Evolutionary conservation across 73 alveolate species (phyloP).

Genomic region (Paramecium sonneborni): DNA sequence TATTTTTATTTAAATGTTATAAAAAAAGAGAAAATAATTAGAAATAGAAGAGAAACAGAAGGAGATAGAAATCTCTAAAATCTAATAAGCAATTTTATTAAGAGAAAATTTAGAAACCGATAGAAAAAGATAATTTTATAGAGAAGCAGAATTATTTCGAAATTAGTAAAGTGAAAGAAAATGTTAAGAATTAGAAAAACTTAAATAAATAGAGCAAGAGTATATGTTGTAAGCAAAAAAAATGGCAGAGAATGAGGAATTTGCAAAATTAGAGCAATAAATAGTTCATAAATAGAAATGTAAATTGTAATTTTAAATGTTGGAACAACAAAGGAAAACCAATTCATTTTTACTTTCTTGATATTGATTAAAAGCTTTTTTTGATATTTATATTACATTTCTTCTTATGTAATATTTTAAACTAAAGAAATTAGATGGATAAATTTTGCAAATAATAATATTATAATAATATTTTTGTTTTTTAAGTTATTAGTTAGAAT

Average conservation of each 20-base stretch:
- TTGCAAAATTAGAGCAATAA: not conserved
- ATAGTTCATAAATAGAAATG: not conserved
- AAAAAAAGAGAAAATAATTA: not conserved
- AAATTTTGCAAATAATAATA: not conserved
- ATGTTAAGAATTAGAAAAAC: not conserved
- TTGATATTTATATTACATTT: not conserved
- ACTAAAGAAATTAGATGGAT: not conserved
- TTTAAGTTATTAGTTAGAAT: no score
- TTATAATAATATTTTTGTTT: no score
- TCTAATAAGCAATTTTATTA: not conserved
- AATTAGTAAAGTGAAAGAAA: slow-evolving; percentile 8
- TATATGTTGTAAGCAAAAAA: not conserved
- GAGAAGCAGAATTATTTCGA: not conserved
- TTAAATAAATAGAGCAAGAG: not conserved
- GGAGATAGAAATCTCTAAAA: not conserved
- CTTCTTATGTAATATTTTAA: not conserved
- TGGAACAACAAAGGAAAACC: not conserved
- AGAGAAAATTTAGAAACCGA: slow-evolving; percentile 29
- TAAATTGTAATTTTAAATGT: slow-evolving; percentile 17
- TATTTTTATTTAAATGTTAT: not conserved
- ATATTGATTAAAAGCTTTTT: not conserved
- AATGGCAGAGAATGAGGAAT: not conserved
- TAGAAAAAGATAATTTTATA: slow-evolving; percentile 27
- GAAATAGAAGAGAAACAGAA: not conserved
- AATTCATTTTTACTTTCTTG: not conserved